Base-by-base conservation (phyloP, 2,329 filamentous ascomycete species). In the Xylariaceae sp. region DNA sequence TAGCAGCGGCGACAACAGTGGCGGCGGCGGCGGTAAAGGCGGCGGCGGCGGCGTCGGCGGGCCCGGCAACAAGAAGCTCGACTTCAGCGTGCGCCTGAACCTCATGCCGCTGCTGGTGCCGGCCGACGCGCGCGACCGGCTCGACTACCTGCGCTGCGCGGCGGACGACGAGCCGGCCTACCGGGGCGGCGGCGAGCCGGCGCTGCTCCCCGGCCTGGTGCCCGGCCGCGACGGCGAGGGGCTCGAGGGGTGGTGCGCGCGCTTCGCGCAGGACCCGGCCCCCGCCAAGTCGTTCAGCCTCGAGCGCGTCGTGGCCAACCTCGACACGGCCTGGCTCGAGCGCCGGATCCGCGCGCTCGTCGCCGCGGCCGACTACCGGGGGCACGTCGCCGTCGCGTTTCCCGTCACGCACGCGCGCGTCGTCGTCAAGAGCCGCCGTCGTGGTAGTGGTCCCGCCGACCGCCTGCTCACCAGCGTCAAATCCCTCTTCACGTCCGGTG, bases 1-100 rank as follows among this genome's bases (percentile, higher is more conserved):
- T n/a, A n/a, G n/a, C n/a, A n/a, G n/a, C n/a, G n/a, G n/a, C n/a
- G n/a, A n/a, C n/a, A n/a, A n/a, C n/a, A n/a, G n/a, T n/a, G n/a
- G n/a, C n/a, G n/a, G n/a, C n/a, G n/a, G n/a, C n/a, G n/a, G n/a
- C n/a, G n/a, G n/a, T n/a, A n/a, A n/a, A n/a, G n/a, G n/a, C n/a
- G n/a, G n/a, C n/a, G n/a, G n/a, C n/a, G n/a, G n/a, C n/a, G n/a
- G n/a, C n/a, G n/a, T n/a, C n/a, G n/a, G n/a, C n/a, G n/a, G n/a
- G n/a, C n/a, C n/a, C n/a, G n/a, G n/a, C n/a, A 56, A 59, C n/a
- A 50, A 54, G 37, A 56, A 48, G 40, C 45, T 67, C 19, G 71
- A 75, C 50, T 76, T 77, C 43, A 61, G 66, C 36, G 51, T 76
- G 38, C 67, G 64, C 46, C 54, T 75, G 26, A 76, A 76, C 48